These are phyloP conservation scores for Suhomyces wounanorum DNA, from an alignment of 1,139 yeast genomes.

Conservation along the genomic window DNA sequence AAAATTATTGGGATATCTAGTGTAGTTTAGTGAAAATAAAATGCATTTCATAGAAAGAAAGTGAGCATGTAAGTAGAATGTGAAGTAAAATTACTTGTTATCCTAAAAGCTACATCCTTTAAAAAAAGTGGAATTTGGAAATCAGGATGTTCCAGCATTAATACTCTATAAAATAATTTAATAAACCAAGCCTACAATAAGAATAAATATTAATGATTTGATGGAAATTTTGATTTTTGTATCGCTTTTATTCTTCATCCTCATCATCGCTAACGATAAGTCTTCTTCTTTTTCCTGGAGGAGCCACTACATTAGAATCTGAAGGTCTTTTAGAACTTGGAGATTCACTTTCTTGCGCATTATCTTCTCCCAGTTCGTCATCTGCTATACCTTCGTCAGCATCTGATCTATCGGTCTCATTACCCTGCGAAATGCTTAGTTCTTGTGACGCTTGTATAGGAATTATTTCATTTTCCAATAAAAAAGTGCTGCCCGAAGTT, in stretches of 20 bases:
- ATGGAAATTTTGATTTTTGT: background rate
- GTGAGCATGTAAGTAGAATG: background rate
- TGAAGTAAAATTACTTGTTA: too few relatives aligned
- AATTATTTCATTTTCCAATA: constrained; percentile 11
- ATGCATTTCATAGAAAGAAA: background rate
- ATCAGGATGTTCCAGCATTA: too few relatives aligned
- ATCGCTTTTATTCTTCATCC: constrained; percentile 16
- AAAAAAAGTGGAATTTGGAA: too few relatives aligned
- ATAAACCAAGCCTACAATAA: too few relatives aligned
- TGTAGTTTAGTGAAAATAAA: background rate
- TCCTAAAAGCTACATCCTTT: too few relatives aligned
- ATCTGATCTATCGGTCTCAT: background rate
- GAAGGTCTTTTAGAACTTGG: background rate
- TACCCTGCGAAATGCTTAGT: background rate
- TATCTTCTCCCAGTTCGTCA: background rate
- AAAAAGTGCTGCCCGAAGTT: constrained; percentile 1
- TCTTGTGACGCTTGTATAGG: constrained; percentile 2
- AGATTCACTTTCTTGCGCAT: background rate
- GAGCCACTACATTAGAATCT: constrained; percentile 6
- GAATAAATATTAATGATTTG: background rate
- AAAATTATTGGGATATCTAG: background rate
- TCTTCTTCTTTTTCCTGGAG: constrained; percentile 17
- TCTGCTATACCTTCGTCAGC: too few relatives aligned
- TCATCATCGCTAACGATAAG: constrained; percentile 30
- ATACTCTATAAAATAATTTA: too few relatives aligned